Conservation (phyloP, 2,329 filamentous ascomycete species). For the Phialophora tarda region DNA sequence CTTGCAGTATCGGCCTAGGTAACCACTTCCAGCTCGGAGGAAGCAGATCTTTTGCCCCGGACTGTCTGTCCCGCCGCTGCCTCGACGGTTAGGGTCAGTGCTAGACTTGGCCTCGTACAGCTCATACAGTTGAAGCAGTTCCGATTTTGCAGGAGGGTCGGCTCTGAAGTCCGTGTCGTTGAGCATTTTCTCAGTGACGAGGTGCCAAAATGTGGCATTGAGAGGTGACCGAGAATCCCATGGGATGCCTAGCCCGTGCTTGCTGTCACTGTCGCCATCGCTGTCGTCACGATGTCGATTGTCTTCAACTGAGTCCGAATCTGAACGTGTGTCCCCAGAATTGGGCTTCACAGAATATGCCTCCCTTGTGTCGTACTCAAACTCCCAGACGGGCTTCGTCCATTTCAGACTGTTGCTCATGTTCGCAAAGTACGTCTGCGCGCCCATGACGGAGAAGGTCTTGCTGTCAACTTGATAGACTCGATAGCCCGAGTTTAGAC, state of each 20-base stretch:
- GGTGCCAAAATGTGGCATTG: slow-evolving; percentile 43
- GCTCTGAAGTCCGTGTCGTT: slow-evolving; percentile 24
- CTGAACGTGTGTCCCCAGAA: not conserved
- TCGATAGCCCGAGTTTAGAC: slow-evolving; percentile 42
- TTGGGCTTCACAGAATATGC: slow-evolving; percentile 29
- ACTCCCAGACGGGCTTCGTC: slow-evolving; percentile 42
- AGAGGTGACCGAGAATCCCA: slow-evolving; percentile 40
- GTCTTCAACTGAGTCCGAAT: not conserved
- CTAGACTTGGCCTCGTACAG: slow-evolving; percentile 41
- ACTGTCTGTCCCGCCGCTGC: slow-evolving; percentile 27
- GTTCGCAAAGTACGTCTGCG: slow-evolving; percentile 43
- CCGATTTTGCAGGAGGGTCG: not conserved
- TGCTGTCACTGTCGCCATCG: not conserved
- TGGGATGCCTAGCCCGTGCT: slow-evolving; percentile 27
- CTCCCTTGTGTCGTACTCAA: slow-evolving; percentile 41
- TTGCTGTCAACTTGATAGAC: slow-evolving; percentile 40
- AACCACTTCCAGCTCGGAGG: slow-evolving; percentile 40
- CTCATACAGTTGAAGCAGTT: slow-evolving; percentile 41
- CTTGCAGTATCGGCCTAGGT: slow-evolving; percentile 31
- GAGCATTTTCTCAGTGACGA: slow-evolving; percentile 41
- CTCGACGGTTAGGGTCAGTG: slow-evolving; percentile 36
- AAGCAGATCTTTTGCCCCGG: slow-evolving; percentile 43
- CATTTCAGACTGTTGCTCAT: slow-evolving; percentile 41
- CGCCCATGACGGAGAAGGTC: slow-evolving; percentile 42
- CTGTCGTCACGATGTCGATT: not conserved